Percentiles rank a stretch among this genome's conserved stretches.
Evolutionary conservation across 139 green algal species (phyloP).

Genomic region (Limnomonas spitsbergensis): DNA sequence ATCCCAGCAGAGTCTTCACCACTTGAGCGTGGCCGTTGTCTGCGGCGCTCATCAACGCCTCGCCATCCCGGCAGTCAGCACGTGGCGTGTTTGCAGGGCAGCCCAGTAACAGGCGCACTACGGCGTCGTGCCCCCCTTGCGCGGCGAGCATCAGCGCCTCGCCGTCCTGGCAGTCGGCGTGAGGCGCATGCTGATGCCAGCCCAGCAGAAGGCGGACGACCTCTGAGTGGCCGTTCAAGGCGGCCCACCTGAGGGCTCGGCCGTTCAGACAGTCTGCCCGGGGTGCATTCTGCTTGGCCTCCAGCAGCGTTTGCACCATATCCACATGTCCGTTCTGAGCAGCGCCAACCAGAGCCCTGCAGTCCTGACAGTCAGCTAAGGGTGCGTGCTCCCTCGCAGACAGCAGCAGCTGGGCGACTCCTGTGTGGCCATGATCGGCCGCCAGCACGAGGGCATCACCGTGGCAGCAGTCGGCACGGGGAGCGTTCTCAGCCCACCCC

Average conservation of each 20-base stretch:
- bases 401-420: neutral
- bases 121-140: neutral
- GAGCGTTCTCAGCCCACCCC: neutral
- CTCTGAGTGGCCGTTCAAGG: neutral
- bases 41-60: constrained; percentile 11
- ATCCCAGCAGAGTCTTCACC: neutral
- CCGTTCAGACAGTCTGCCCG: neutral
- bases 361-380: neutral
- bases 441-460: neutral
- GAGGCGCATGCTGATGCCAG: neutral
- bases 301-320: neutral
- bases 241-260: neutral
- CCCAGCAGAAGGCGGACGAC: neutral
- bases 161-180: neutral
- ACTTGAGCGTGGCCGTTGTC: neutral
- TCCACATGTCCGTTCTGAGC: neutral
- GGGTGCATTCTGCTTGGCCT: neutral
- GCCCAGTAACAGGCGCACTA: neutral
- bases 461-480: neutral
- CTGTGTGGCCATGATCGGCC: neutral
- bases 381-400: neutral
- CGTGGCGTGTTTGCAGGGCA: neutral
- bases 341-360: neutral
- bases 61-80: constrained; percentile 11
- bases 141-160: neutral